Evolutionary conservation across 1,139 yeast genomes (phyloP).

Genomic region (Kurtzmaniella quercitrusa): DNA sequence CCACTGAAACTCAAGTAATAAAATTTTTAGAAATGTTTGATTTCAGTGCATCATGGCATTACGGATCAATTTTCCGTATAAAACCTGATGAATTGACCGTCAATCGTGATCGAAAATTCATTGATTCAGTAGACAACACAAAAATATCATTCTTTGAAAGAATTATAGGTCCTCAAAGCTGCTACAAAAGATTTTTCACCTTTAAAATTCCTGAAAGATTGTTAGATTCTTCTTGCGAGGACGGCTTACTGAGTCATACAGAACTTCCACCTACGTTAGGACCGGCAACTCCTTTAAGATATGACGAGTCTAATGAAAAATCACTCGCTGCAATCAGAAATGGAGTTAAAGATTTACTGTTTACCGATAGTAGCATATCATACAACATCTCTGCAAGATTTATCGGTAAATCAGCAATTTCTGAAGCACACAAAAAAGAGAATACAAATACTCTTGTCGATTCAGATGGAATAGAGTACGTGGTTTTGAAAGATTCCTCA

Average conservation of each 20-base stretch:
- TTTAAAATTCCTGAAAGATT: slow-evolving; percentile 40
- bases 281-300: slow-evolving; percentile 8
- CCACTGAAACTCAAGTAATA: slow-evolving; percentile 22
- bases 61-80: slow-evolving; percentile 26
- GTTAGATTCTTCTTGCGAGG: slow-evolving; percentile 40
- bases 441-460: slow-evolving; percentile 20
- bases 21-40: slow-evolving; percentile 43
- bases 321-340: not conserved
- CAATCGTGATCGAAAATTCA: slow-evolving; percentile 14
- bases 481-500: slow-evolving; percentile 32
- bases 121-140: slow-evolving; percentile 40
- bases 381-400: slow-evolving; percentile 42
- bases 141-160: slow-evolving; percentile 30
- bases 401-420: slow-evolving; percentile 34
- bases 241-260: slow-evolving; percentile 31
- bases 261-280: slow-evolving; percentile 40
- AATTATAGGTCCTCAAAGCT: slow-evolving; percentile 32
- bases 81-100: slow-evolving; percentile 21
- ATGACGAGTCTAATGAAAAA: not conserved
- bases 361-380: slow-evolving; percentile 33
- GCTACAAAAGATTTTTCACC: slow-evolving; percentile 41
- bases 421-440: slow-evolving; percentile 10
- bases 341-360: slow-evolving; percentile 29
- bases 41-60: slow-evolving; percentile 36
- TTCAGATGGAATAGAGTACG: slow-evolving; percentile 38